phyloP scores from a whole-genome alignment of 495 filamentous ascomycete genomes.

The Sordaria brevicollis region DNA sequence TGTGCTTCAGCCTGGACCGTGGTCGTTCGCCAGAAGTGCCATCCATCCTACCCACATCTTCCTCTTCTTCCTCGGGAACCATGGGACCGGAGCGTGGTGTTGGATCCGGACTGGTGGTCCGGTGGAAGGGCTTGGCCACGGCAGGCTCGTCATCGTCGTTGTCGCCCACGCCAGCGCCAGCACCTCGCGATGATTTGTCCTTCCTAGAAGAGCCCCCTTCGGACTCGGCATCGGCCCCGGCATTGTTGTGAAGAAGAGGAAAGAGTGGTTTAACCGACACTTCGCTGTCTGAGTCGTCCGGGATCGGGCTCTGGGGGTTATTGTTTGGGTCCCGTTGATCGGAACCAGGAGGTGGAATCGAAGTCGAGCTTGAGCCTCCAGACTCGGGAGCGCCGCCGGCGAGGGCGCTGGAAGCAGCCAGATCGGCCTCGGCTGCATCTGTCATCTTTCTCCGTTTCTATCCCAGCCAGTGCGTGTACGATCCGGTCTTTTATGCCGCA shows the following conservation, averaged over 20 bases:
- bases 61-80: slow-evolving; percentile 24
- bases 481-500: neutral
- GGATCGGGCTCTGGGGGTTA: neutral
- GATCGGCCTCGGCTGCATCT: neutral
- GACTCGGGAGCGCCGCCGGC: neutral
- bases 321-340: neutral
- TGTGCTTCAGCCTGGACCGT: slow-evolving; percentile 47
- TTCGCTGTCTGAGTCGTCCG: neutral
- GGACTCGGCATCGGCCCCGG: slow-evolving; percentile 22
- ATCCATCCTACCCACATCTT: slow-evolving; percentile 32
- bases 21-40: slow-evolving; percentile 8
- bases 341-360: neutral
- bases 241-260: slow-evolving; percentile 34
- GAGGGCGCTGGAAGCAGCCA: neutral
- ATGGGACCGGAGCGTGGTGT: slow-evolving; percentile 13
- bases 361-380: neutral
- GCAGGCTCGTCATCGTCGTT: slow-evolving; percentile 57
- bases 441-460: neutral
- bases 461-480: neutral
- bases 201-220: slow-evolving; percentile 10
- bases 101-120: slow-evolving; percentile 49
- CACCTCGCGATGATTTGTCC: neutral
- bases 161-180: slow-evolving; percentile 24
- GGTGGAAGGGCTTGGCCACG: slow-evolving; percentile 52
- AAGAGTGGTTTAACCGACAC: slow-evolving; percentile 20